A percentile compares a stretch with the other conserved stretches of the same genome.
Conservation (phyloP, 352 stramenopile genomes). For the Globisporangium emineosum region DNA sequence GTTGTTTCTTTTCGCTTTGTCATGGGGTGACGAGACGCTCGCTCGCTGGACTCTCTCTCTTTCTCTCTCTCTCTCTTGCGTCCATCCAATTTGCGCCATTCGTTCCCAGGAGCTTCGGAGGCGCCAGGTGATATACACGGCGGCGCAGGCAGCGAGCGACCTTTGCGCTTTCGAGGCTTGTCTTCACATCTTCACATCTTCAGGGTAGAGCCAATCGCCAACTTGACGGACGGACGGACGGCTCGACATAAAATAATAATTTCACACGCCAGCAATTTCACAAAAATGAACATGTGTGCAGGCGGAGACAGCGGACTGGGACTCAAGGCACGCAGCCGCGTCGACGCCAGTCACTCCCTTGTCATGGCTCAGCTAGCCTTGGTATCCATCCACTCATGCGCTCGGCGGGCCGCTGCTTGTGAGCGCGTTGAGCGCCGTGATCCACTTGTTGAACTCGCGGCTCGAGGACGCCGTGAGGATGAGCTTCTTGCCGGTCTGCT, state of each 20-base stretch:
- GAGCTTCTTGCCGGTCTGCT: slow-evolving; percentile 74
- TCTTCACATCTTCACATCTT: neutral
- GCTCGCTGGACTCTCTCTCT: neutral
- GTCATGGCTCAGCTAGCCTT: neutral
- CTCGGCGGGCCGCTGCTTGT: slow-evolving; percentile 32
- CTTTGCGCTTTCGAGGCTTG: no score
- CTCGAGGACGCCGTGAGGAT: slow-evolving; percentile 68
- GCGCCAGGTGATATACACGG: neutral
- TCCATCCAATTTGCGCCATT: neutral
- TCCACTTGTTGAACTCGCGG: slow-evolving; percentile 87
- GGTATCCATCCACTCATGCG: slow-evolving; percentile 19
- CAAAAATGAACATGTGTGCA: neutral
- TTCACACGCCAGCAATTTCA: slow-evolving; percentile 12
- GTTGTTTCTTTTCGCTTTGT: neutral
- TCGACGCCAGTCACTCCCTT: neutral
- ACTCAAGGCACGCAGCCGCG: no score
- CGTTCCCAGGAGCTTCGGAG: neutral
- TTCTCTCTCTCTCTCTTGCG: neutral
- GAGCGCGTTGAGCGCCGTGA: slow-evolving; percentile 56
- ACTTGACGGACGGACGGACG: neutral
- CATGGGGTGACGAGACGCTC: neutral
- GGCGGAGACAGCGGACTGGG: neutral
- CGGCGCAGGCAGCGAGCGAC: no score
- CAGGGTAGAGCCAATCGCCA: neutral
- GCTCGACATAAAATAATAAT: slow-evolving; percentile 15